These are phyloP conservation scores for Neopestalotiopsis clavispora DNA, from an alignment of 2,329 filamentous ascomycete genomes.

Conservation along the genomic window DNA sequence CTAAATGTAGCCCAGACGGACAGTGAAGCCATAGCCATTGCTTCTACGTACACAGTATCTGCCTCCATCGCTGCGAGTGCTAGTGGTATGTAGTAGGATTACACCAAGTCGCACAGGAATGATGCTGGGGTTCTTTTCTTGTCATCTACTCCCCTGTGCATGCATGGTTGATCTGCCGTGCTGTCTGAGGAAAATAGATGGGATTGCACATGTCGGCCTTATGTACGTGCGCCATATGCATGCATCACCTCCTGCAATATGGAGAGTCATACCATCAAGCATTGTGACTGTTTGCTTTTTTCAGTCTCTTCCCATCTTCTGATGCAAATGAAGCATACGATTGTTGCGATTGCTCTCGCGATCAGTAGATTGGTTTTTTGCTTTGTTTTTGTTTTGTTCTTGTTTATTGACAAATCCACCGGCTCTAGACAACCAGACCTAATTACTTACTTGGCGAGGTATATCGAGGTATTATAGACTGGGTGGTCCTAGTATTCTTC, in stretches of 20 bases:
- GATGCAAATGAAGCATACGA: background rate
- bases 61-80: background rate
- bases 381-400: too few relatives aligned
- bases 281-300: background rate
- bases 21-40: background rate
- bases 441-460: background rate
- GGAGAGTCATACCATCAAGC: background rate
- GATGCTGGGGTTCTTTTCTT: background rate
- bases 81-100: background rate
- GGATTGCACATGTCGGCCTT: background rate
- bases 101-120: background rate
- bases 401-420: background rate
- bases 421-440: background rate
- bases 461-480: slow-evolving; percentile 1
- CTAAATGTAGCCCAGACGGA: background rate
- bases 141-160: background rate
- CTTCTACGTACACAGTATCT: background rate
- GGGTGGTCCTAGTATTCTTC: background rate
- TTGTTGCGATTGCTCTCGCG: background rate
- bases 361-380: background rate
- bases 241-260: slow-evolving; percentile 2
- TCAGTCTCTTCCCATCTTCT: background rate
- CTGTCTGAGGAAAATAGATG: background rate
- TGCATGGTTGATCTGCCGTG: background rate
- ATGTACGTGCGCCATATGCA: background rate